Percentiles rank a stretch among this genome's conserved stretches.
phyloP scores from a whole-genome alignment of 2,329 filamentous ascomycete genomes.

The Samsoniella hepiali region DNA sequence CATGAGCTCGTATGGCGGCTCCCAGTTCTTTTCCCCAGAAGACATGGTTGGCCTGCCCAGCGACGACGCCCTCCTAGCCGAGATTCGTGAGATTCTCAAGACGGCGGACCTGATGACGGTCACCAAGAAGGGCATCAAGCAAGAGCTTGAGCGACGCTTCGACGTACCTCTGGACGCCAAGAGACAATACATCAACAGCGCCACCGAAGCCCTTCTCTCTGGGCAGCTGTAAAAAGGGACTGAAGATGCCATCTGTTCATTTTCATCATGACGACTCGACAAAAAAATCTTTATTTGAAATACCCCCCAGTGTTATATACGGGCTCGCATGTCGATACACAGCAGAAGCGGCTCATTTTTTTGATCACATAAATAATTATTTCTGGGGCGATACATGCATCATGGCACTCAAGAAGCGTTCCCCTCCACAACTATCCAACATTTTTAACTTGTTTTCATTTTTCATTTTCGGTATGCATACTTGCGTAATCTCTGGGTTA shows the following conservation, averaged over 20 bases:
- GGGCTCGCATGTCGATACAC: constrained; percentile 15
- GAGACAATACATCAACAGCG: constrained; percentile 90
- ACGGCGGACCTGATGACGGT: constrained; percentile 96
- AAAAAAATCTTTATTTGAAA: constrained; percentile 9
- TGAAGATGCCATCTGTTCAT: neutral
- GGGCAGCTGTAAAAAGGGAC: constrained; percentile 61
- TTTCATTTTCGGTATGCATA: constrained; percentile 5
- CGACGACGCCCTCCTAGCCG: constrained; percentile 85
- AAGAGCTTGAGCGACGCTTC: constrained; percentile 87
- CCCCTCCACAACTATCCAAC: neutral
- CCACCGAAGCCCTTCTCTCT: constrained; percentile 75
- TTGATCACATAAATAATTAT: neutral
- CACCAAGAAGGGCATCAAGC: constrained; percentile 97
- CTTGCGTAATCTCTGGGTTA: neutral
- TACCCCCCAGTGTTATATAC: constrained; percentile 13
- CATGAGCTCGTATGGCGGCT: constrained; percentile 59
- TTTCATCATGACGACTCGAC: neutral
- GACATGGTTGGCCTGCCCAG: constrained; percentile 75
- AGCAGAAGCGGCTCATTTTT: constrained; percentile 10
- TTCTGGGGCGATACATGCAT: neutral
- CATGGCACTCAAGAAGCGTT: neutral
- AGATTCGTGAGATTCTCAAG: constrained; percentile 90
- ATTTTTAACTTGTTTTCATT: constrained; percentile 3
- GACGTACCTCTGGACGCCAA: constrained; percentile 81
- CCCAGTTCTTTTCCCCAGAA: constrained; percentile 57